Evolutionary conservation across 345 rosid genomes (phyloP).

Genomic region (Psidium guajava): DNA sequence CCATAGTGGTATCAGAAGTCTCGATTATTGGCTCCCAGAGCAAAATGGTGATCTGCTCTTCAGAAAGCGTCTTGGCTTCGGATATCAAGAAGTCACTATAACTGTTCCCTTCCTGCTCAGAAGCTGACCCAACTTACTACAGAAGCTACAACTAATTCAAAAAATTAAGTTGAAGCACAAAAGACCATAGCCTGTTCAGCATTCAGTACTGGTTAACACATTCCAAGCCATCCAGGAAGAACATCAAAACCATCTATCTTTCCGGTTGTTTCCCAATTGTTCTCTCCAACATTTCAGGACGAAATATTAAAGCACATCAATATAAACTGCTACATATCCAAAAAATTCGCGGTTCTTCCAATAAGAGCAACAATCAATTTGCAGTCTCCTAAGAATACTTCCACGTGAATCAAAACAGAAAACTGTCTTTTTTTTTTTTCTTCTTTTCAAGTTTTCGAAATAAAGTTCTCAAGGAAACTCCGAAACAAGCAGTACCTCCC

Average conservation of each 20-base stretch:
- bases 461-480: background rate
- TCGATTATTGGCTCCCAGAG: constrained; percentile 77
- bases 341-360: background rate
- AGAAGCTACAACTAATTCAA: background rate
- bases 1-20: constrained; percentile 67
- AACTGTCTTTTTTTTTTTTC: background rate
- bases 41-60: constrained; percentile 51
- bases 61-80: constrained; percentile 47
- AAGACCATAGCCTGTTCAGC: background rate
- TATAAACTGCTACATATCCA: background rate
- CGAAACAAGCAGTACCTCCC: constrained; percentile 23
- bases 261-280: background rate
- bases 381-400: background rate
- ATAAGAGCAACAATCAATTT: background rate
- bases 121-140: background rate
- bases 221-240: background rate
- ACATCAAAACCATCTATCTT: background rate
- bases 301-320: background rate
- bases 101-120: constrained; percentile 37
- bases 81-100: constrained; percentile 49
- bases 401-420: background rate
- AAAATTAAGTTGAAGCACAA: background rate
- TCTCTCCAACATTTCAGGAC: background rate
- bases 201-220: background rate
- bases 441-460: background rate